These are phyloP conservation scores for Hibiscus syriacus DNA, from an alignment of 345 rosid genomes.

Conservation along the genomic window DNA sequence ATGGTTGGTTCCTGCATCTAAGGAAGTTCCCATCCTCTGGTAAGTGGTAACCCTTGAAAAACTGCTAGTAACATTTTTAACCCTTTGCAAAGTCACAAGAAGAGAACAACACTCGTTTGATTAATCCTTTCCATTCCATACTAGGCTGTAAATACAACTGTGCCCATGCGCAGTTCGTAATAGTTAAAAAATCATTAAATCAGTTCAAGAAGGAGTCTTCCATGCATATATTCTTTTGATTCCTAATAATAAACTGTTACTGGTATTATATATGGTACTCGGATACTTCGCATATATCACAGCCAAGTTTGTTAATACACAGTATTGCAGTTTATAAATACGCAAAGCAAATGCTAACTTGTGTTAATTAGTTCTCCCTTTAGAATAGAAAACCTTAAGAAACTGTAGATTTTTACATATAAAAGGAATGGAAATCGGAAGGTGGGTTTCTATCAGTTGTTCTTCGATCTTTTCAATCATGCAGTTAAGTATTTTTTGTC, in stretches of 20 bases:
- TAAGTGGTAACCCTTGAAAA: background rate
- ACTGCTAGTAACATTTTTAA: background rate
- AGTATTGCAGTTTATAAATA: background rate
- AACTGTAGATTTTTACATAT: background rate
- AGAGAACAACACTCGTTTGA: conserved; percentile 4
- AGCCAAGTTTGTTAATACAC: too few species aligned
- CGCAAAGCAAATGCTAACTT: background rate
- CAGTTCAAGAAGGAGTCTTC: background rate
- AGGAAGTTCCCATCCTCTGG: conserved; percentile 28
- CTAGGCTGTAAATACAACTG: conserved; percentile 16
- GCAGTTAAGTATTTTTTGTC: background rate
- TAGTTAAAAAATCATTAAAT: background rate
- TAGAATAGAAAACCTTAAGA: background rate
- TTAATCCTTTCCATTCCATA: conserved; percentile 7
- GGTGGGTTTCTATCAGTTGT: background rate
- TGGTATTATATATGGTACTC: too few species aligned
- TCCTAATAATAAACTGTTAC: background rate
- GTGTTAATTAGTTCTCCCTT: background rate
- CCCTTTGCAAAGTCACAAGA: background rate
- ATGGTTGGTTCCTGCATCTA: conserved; percentile 37
- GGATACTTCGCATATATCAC: background rate
- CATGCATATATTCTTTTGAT: background rate
- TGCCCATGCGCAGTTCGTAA: background rate
- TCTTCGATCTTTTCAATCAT: background rate
- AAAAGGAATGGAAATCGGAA: background rate